Base-by-base conservation (phyloP, 257 asterid genomes). In the Eustoma russellianum region DNA sequence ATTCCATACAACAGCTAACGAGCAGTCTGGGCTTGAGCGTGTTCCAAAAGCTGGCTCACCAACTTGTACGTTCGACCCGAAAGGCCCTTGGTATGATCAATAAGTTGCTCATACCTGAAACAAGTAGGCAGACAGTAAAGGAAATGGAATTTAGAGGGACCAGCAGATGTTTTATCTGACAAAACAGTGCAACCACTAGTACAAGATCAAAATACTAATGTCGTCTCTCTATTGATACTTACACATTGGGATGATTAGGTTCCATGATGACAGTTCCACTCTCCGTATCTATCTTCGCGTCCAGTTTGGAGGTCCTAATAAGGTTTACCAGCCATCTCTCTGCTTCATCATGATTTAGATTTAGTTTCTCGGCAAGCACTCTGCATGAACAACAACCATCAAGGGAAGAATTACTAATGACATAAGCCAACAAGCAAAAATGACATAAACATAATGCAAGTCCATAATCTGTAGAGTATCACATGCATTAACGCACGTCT, bases 241-340 rank as follows among this genome's bases (percentile, higher is more conserved):
- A 92, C 99, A 92, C 99, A 56, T 85, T 76, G 33, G 93, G 76
- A 16, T 85, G 79, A 61, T 59, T 81, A 9, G 90, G 94, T 63
- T 92, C 99, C 93, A 92, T 92, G 14, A 79, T 17, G 38, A 92
- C 78, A 38, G 93, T 83, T 72, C 95, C 95, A 0, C 82, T 63
- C 56, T 79, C 46, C 0, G 95, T 72, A 66, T 92, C 93, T 1
- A 92, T 83, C 78, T 92, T 88, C 2, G 97, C 97, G 48, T 88
- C 99, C 33, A 88, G 94, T 77, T 92, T 92, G 3, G 97, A 92
- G 69, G 97, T 85, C 88, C 88, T 77, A 17, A 92, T 79, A 44
- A 92, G 99, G 72, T 83, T 83, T 65, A 85, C 85, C 18, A 92
- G 78, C 99, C 99, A 92, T 61, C 91, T 78, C 74, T 88, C 97